Base-by-base conservation (phyloP, 345 rosid species). In the Orychophragmus violaceus region DNA sequence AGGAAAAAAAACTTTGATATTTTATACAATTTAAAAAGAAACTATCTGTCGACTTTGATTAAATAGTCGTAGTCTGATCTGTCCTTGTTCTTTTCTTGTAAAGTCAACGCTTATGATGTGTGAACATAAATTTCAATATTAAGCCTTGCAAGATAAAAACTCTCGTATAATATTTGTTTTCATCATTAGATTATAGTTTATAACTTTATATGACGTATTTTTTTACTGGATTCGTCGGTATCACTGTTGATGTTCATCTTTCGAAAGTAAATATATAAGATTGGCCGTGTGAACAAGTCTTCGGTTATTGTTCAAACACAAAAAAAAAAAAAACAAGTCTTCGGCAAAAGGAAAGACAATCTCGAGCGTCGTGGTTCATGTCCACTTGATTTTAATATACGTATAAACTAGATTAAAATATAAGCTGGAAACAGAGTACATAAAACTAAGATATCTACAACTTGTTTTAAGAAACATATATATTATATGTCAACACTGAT, bases 331-430 rank as follows among this genome's bases (percentile, higher is more conserved):
- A n/a, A 60, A 69, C 22, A 62, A 62, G 68, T 66, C 49, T 32
- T 59, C 46, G 25, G 65, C 51, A 30, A 32, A 59, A 64, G 62
- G 52, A 11, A 75, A 57, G 66, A 69, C 65, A 69, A 69, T 48
- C 70, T 68, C 64, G 75, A 60, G 14, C 44, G 30, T 66, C 58
- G 72, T 60, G 72, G 23, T 73, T 59, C 67, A 59, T 59, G 72
- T 59, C 59, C 10, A 3, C 30, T 66, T 73, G 54, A 23, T 30
- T 65, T 59, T 18, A 60, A 59, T 41, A 50, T 23, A 45, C 2
- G 9, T n/a, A 33, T 18, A 63, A 55, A 64, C 33, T 28, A 21
- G 28, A 23, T 54, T 23, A 4, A 30, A 6, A 18, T 50, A 42
- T n/a, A 41, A 59, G 62, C 62, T 50, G 67, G 62, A 56, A 46